Percentiles rank a stretch among this genome's conserved stretches.
Evolutionary conservation across 257 asterid species (phyloP).

Genomic region (Lantana camara): DNA sequence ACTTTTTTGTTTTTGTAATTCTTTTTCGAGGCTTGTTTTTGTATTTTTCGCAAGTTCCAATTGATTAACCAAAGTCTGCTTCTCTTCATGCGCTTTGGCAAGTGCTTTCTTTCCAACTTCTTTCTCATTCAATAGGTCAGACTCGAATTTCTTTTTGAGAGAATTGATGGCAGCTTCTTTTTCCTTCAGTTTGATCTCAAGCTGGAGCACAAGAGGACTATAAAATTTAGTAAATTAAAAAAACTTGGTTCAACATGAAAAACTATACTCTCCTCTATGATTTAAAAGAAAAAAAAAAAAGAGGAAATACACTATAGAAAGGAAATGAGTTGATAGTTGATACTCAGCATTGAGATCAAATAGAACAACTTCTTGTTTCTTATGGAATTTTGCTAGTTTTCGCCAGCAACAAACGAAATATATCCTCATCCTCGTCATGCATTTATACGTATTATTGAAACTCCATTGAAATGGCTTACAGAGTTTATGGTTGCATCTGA

Average conservation of each 20-base stretch:
- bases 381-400: too few species aligned
- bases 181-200: constrained; percentile 59
- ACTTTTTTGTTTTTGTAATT: constrained; percentile 55
- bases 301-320: neutral
- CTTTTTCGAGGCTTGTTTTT: constrained; percentile 49
- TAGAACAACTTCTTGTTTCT: neutral
- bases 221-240: constrained; percentile 11
- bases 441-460: neutral
- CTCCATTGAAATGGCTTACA: constrained; percentile 49
- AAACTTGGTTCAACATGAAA: too few species aligned
- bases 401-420: too few species aligned
- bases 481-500: constrained; percentile 69
- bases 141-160: constrained; percentile 50
- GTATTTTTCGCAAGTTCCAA: constrained; percentile 44
- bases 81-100: constrained; percentile 56
- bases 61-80: constrained; percentile 42
- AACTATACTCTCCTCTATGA: too few species aligned
- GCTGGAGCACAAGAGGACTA: constrained; percentile 44
- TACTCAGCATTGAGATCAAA: neutral
- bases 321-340: neutral
- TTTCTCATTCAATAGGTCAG: constrained; percentile 60
- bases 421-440: neutral
- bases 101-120: constrained; percentile 52
- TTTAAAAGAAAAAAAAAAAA: too few species aligned
- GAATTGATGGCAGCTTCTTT: constrained; percentile 50